Percentiles rank a stretch among this genome's conserved stretches.
These are phyloP conservation scores for Citrus glauca DNA, from an alignment of 345 rosid genomes.

Conservation along the genomic window DNA sequence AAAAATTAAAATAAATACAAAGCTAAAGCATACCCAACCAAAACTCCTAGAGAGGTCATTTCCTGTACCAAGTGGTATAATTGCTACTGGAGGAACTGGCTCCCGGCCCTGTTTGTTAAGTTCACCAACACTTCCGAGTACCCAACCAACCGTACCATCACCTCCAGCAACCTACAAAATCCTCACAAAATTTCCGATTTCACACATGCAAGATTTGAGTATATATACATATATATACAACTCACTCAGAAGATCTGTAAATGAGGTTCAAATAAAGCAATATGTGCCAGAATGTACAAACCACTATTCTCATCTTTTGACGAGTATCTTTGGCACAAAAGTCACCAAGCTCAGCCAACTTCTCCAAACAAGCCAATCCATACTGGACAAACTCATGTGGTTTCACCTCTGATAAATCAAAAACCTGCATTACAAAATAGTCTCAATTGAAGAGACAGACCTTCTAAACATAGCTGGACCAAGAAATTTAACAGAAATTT, in stretches of 20 bases:
- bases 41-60: constrained; percentile 93
- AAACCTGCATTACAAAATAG: constrained; percentile 48
- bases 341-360: constrained; percentile 68
- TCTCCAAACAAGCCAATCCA: constrained; percentile 84
- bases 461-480: not conserved
- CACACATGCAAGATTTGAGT: not conserved
- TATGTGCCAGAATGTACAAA: constrained; percentile 25
- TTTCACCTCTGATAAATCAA: constrained; percentile 77
- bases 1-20: constrained; percentile 9
- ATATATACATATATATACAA: not conserved
- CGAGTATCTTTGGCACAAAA: constrained; percentile 76
- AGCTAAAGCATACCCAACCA: constrained; percentile 73
- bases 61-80: constrained; percentile 95
- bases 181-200: constrained; percentile 16
- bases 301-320: constrained; percentile 77
- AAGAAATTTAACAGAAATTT: not conserved
- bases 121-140: constrained; percentile 75
- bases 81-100: constrained; percentile 85
- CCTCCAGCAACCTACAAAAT: constrained; percentile 93
- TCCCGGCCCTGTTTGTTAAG: constrained; percentile 47
- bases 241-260: not conserved
- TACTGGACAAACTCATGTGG: constrained; percentile 70
- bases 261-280: not conserved
- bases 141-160: constrained; percentile 99
- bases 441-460: constrained; percentile 1